Percentiles rank a stretch among this genome's conserved stretches.
Conservation (phyloP, 129 eudicot genomes). For the Flaveria robusta region DNA sequence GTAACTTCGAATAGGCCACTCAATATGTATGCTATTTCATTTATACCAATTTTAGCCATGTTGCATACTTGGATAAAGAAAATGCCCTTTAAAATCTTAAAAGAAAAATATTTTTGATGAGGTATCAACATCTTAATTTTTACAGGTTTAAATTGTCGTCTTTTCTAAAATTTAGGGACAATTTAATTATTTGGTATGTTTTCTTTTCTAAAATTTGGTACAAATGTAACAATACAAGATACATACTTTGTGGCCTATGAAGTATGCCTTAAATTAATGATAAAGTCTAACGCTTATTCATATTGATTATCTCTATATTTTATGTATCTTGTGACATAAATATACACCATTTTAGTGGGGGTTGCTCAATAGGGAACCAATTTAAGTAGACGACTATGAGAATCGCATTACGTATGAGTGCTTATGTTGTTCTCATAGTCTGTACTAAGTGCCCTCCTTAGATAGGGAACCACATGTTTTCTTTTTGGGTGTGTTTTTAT, state of each 20-base stretch:
- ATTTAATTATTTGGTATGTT: neutral
- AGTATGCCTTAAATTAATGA: neutral
- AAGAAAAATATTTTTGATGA: neutral
- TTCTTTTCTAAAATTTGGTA: neutral
- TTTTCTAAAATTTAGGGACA: neutral
- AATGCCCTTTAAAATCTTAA: neutral
- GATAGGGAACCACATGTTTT: no score
- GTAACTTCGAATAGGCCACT: neutral
- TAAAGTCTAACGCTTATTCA: no score
- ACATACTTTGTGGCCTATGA: neutral
- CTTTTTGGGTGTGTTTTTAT: no score
- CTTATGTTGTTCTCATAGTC: no score
- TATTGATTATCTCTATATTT: no score
- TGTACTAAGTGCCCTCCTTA: no score
- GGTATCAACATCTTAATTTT: neutral
- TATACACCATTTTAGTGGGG: no score
- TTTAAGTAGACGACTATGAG: no score
- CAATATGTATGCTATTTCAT: neutral
- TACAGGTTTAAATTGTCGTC: neutral
- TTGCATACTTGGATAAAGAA: neutral
- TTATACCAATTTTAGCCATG: constrained; percentile 2
- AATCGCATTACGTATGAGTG: no score
- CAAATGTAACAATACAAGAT: neutral
- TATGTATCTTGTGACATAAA: no score
- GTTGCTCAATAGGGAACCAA: no score